A percentile compares a stretch with the other conserved stretches of the same genome.
Evolutionary conservation across 2,329 filamentous ascomycete genomes (phyloP).

Genomic region (Alternaria solani): DNA sequence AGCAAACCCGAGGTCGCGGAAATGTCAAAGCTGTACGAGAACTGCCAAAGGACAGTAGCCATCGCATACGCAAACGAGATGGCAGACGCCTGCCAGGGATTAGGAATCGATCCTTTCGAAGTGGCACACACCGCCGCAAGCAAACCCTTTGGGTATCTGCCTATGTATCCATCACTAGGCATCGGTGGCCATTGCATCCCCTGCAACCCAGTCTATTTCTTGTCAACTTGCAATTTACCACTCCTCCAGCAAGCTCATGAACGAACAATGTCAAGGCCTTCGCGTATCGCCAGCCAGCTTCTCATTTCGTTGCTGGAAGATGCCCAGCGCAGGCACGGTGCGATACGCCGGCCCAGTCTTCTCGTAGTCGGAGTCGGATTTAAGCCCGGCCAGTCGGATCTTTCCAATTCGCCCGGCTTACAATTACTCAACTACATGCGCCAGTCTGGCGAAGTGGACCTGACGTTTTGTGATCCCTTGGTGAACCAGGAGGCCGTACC

Average conservation of each 20-base stretch:
- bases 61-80: constrained; percentile 66
- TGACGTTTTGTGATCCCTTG: constrained; percentile 57
- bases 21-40: constrained; percentile 67
- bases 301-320: constrained; percentile 3
- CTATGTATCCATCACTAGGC: constrained; percentile 58
- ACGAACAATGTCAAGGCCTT: constrained; percentile 57
- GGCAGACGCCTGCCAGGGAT: constrained; percentile 60
- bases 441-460: constrained; percentile 49
- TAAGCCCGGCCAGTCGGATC: constrained; percentile 59
- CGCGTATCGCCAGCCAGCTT: constrained; percentile 33
- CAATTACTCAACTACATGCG: constrained; percentile 51
- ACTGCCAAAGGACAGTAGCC: constrained; percentile 64
- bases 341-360: constrained; percentile 4
- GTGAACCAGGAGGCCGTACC: constrained; percentile 55
- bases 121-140: constrained; percentile 60
- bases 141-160: constrained; percentile 55
- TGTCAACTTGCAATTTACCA: constrained; percentile 59
- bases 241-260: constrained; percentile 55
- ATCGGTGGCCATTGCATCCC: constrained; percentile 67
- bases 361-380: constrained; percentile 62
- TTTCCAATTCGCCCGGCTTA: constrained; percentile 58
- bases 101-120: constrained; percentile 61
- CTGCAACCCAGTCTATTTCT: constrained; percentile 63
- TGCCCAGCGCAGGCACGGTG: background rate
- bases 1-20: constrained; percentile 64